phyloP scores from a whole-genome alignment of 345 rosid species.

The Aquilaria yunnanensis region DNA sequence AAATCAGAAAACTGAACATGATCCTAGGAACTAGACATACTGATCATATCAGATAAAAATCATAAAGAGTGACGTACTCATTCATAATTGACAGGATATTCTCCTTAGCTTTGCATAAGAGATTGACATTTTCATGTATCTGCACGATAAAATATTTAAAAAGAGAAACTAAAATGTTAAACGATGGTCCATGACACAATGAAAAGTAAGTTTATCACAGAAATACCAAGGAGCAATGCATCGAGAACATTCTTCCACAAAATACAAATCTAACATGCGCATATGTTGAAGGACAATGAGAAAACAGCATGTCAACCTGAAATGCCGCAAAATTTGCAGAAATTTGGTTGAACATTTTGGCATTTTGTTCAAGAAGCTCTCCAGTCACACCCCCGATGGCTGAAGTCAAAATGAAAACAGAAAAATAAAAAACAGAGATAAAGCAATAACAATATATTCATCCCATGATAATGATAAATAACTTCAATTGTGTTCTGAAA shows the following conservation, averaged over 20 bases:
- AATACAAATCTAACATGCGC: not conserved
- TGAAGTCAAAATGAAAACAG: constrained; percentile 22
- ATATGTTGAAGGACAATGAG: not conserved
- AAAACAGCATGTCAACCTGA: constrained; percentile 47
- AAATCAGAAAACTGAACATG: not conserved
- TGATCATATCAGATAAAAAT: constrained; percentile 2
- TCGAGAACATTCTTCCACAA: not conserved
- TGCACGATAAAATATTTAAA: constrained; percentile 21
- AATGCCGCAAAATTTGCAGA: constrained; percentile 58
- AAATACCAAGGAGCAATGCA: too few relatives aligned
- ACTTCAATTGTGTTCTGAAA: not conserved
- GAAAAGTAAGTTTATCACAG: too few relatives aligned
- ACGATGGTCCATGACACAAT: too few relatives aligned
- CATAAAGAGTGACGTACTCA: constrained; percentile 38
- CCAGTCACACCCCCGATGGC: constrained; percentile 72
- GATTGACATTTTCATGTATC: constrained; percentile 57
- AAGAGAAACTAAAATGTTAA: not conserved
- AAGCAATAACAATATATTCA: not conserved
- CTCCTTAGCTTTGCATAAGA: constrained; percentile 60
- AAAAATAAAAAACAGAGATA: constrained; percentile 3
- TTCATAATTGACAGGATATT: constrained; percentile 63
- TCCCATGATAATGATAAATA: not conserved
- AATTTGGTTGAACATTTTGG: constrained; percentile 67
- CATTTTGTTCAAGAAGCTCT: constrained; percentile 72
- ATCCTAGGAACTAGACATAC: constrained; percentile 3